These are phyloP conservation scores for Trypanosoma avium DNA, from an alignment of 208 protist genomes.

Conservation along the genomic window DNA sequence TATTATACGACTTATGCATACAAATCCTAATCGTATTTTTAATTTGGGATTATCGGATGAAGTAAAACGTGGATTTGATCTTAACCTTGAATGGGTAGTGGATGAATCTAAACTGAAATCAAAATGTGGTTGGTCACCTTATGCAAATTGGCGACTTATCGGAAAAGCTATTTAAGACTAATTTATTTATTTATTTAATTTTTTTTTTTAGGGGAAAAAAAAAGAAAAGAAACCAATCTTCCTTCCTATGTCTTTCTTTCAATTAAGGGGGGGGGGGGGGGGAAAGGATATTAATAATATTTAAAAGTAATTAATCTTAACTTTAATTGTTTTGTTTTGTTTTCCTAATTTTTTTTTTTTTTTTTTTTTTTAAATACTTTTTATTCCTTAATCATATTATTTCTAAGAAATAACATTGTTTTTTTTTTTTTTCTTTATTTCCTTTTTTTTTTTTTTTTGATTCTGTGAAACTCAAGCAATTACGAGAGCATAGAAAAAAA, in stretches of 20 bases:
- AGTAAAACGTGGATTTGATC: constrained; percentile 46
- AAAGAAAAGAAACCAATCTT: neutral
- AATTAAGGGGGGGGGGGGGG: too few relatives aligned
- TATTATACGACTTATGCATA: constrained; percentile 73
- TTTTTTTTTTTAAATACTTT: constrained; percentile 10
- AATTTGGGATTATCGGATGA: constrained; percentile 31
- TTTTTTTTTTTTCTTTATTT: constrained; percentile 25
- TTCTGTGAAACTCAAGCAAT: constrained; percentile 4
- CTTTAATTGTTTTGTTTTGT: neutral
- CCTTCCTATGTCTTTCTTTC: too few relatives aligned
- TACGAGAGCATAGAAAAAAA: constrained; percentile 4
- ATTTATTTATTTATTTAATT: neutral
- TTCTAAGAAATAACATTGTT: too few relatives aligned
- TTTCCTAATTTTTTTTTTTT: neutral
- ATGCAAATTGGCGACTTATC: constrained; percentile 68
- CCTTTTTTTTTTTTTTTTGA: constrained; percentile 21
- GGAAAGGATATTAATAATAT: neutral
- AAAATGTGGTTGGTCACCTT: constrained; percentile 87
- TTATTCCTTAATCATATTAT: too few relatives aligned
- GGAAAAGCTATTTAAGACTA: constrained; percentile 41
- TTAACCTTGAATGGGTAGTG: constrained; percentile 54
- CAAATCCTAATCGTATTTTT: constrained; percentile 81
- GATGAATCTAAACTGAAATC: constrained; percentile 62
- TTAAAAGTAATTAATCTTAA: neutral
- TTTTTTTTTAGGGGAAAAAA: neutral